Conservation (phyloP, 1,284 basidiomycete genomes). For the Cryptococcus wingfieldii region DNA sequence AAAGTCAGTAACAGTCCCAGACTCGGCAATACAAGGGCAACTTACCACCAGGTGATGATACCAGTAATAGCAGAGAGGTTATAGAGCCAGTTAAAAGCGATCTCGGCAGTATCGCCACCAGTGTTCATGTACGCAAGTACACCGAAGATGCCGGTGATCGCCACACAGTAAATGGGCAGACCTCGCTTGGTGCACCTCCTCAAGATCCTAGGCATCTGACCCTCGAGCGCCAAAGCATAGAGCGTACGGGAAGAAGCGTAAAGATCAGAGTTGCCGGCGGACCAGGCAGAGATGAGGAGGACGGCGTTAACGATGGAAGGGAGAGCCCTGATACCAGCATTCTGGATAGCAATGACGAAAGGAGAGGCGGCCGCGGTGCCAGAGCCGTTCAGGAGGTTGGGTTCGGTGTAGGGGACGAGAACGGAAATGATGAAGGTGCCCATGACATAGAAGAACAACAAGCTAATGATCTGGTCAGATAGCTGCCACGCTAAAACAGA, state of each 20-base stretch:
- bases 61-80: slow-evolving; percentile 67
- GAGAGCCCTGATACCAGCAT: slow-evolving; percentile 67
- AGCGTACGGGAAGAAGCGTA: slow-evolving; percentile 77
- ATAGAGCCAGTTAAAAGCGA: slow-evolving; percentile 58
- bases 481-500: slow-evolving; percentile 47
- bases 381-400: slow-evolving; percentile 55
- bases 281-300: slow-evolving; percentile 72
- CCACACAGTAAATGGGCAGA: slow-evolving; percentile 63
- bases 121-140: slow-evolving; percentile 56
- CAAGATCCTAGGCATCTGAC: slow-evolving; percentile 59
- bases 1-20: slow-evolving; percentile 10
- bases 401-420: slow-evolving; percentile 69
- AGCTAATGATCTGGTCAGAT: neutral
- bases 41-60: slow-evolving; percentile 59
- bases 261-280: slow-evolving; percentile 73
- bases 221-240: slow-evolving; percentile 72
- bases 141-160: slow-evolving; percentile 54
- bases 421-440: slow-evolving; percentile 59
- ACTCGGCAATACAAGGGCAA: slow-evolving; percentile 10
- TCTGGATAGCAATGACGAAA: slow-evolving; percentile 76
- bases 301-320: slow-evolving; percentile 52
- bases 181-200: slow-evolving; percentile 66
- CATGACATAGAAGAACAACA: slow-evolving; percentile 14
- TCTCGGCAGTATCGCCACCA: slow-evolving; percentile 29
- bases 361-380: slow-evolving; percentile 58